Evolutionary conservation across 768 basidiomycete genomes (phyloP).

Genomic region (Trametes elegans): DNA sequence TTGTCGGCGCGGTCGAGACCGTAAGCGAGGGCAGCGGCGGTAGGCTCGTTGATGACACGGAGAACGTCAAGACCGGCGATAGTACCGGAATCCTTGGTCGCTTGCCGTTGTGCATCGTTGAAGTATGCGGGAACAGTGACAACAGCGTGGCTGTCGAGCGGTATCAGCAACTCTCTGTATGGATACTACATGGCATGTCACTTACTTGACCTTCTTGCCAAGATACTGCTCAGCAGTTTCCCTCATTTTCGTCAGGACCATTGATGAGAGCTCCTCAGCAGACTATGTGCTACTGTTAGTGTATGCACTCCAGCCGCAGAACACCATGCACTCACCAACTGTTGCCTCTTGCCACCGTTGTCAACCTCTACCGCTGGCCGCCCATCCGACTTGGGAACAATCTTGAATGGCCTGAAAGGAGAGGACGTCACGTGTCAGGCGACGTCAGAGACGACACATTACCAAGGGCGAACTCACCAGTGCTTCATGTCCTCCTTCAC

Average conservation of each 20-base stretch:
- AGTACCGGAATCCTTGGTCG: conserved; percentile 96
- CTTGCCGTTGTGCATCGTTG: conserved; percentile 99
- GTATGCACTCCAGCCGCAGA: neutral
- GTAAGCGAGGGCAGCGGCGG: conserved; percentile 97
- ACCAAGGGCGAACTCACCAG: conserved; percentile 48
- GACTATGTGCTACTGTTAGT: conserved; percentile 46
- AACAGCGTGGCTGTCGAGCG: conserved; percentile 70
- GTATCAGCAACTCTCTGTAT: neutral
- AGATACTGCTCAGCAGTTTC: conserved; percentile 93
- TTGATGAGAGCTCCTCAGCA: conserved; percentile 81
- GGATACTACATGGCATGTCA: conserved; percentile 29
- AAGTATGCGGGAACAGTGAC: conserved; percentile 98
- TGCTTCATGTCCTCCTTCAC: conserved; percentile 88
- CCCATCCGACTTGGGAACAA: conserved; percentile 70
- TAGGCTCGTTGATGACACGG: conserved; percentile 98
- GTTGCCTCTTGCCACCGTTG: conserved; percentile 78
- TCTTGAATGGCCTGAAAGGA: conserved; percentile 84
- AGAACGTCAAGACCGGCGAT: conserved; percentile 97
- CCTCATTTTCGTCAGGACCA: conserved; percentile 90
- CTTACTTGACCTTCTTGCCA: conserved; percentile 93
- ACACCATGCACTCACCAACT: conserved; percentile 53
- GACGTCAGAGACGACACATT: neutral
- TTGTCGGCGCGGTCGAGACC: conserved; percentile 83
- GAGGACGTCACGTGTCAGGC: neutral
- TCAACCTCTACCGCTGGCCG: conserved; percentile 84